Evolutionary conservation across 768 basidiomycete genomes (phyloP), one percentile per base, ranked within the genome.

Genomic region (Pleurotus eryngii): DNA sequence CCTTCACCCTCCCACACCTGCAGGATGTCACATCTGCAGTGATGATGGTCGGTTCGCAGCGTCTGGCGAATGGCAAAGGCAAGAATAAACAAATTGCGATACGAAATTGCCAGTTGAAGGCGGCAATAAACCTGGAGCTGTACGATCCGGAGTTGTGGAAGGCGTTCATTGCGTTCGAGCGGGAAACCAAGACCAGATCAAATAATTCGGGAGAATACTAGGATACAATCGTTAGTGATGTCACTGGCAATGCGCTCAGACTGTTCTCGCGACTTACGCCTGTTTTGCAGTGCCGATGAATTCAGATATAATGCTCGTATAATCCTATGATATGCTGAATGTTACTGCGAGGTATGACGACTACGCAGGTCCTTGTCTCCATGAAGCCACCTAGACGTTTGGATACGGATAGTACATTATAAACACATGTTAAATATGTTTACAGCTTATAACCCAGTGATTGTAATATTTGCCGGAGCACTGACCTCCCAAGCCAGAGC

Each of bases 401-500:
- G 24, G 9, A 35, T 35, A 9, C 30, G 11, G 30, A 35, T 35
- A 9, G 30, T 35, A 35, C 11, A 35, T 35, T 35, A 35, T 3
- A 35, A 35, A 9, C 24, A 26, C 24, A 26, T 35, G 8, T 35
- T 35, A 9, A 4, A 35, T 35, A 11, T 35, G 30, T 35, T 35
- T 26, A 39, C 61, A 59, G 2, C 56, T 45, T 57, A 62, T 22
- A 71, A 48, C 0, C 69, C 67, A 1, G 56, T 42, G 2, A 71
- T 57, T 9, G 55, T 57, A 1, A 60, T 63, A 14, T 64, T 64
- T 8, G 68, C 61, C 6, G 72, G 70, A 15, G 64, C 65, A 11
- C 60, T 59, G 12, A 74, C 67, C 61, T 76, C 73, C 70, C 72
- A 76, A 24, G 70, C 65, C 30, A 76, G 58, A 4, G 60, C 50